Evolutionary conservation across 2,329 filamentous ascomycete genomes (phyloP), one percentile per base, ranked within the genome.

Genomic region (Aspergillus pseudoterreus): DNA sequence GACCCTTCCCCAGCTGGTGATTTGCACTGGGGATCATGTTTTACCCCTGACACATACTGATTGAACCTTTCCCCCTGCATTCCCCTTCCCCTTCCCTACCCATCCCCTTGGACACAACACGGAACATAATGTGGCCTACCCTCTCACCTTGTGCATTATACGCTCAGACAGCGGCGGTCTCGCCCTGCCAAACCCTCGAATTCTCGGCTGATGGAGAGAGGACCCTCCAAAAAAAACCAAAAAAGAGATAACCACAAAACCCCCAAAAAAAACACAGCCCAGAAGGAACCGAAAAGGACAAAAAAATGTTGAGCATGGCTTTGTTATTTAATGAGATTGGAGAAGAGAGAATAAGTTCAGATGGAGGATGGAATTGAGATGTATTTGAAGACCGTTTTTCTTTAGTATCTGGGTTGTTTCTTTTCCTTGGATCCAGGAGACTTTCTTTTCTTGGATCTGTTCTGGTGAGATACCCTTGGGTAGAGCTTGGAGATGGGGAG

Each of bases 51-150:
- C 27, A 32, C 45, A 39, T 49, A 35, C 38, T 39, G n/a, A 47
- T 47, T 45, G 30, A 17, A 36, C 39, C 44, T 47, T 30, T 10
- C 17, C 45, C 38, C 30, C 45, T 22, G 10, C 39, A 24, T 48
- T 32, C 45, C 45, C 45, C 44, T 15, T 33, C 39, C 47, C 19
- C 19, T 19, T 5, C 38, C n/a, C 38, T 15, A 41, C 39, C 19
- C 17, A n/a, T 30, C 17, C 41, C 43, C 22, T 52, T 24, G 12
- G 36, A 27, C 43, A 45, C 33, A 45, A 58, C 50, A 52, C 48
- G 53, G 43, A 42, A 54, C 32, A 35, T 60, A 60, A 58, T 60
- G 57, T 57, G 59, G 59, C 52, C 55, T 59, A 51, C 49, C 53
- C 51, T 56, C 52, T 49, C 49, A 47, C 55, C 49, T 49, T 46